Evolutionary conservation across 352 stramenopile species (phyloP), one percentile per base, ranked within the genome.

Genomic region (Globisporangium paroecandrum): DNA sequence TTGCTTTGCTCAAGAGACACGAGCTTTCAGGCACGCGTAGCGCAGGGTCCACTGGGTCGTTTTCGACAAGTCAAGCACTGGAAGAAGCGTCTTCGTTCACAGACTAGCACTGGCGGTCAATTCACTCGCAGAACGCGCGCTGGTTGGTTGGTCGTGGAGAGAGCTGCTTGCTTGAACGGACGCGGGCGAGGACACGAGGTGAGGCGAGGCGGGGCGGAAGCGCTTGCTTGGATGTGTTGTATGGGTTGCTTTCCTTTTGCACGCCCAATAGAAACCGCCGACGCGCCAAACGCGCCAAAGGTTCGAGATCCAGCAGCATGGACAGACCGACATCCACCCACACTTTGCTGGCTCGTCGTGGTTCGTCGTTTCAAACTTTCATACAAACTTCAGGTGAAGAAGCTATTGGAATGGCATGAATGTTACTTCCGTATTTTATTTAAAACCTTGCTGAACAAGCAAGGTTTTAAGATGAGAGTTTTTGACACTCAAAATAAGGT

Each of bases 181-280:
- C 24, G n/a, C 49, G 49, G 22, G 22, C 4, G 9, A 27, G 25
- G 25, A 20, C 25, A n/a, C 55, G 55, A 32, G 29, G 36, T 4
- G 36, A 12, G 36, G 36, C 10, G 36, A 10, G 1, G 34, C 34
- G 34, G 34, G 10, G 36, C 36, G 36, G 36, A 15, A 58, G 29
- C 25, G 15, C 54, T 15, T 59, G 54, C 53, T 58, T 58, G 24
- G 27, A 24, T 55, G 41, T 8, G 15, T 55, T 60, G 27, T 25
- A 32, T 34, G 22, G 29, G 22, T 58, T 58, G 43, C 60, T 41
- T 51, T 58, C 25, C 43, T 58, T 66, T 58, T 58, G 18, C 25
- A n/a, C 24, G 7, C 41, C 43, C 46, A 74, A 81, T 81, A 49
- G 15, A 49, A 49, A 49, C 41, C 41, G 41, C 41, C 41, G 20